phyloP scores from a whole-genome alignment of 768 basidiomycete species.

The Suillus occidentalis region DNA sequence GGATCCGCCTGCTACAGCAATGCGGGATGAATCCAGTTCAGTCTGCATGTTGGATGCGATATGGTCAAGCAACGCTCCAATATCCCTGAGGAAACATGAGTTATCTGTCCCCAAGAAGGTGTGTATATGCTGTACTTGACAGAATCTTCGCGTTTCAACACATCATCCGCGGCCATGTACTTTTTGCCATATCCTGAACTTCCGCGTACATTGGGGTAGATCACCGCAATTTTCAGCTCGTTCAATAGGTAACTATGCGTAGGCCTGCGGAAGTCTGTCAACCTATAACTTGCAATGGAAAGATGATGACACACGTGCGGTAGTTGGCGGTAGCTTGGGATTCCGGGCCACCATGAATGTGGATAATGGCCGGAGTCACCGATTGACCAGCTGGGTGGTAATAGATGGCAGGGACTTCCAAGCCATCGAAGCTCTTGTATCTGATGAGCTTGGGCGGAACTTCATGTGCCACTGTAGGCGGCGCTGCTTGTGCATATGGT shows the following conservation, averaged over 20 bases:
- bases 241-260: conserved; percentile 43
- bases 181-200: conserved; percentile 42
- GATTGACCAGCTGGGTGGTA: conserved; percentile 37
- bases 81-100: conserved; percentile 30
- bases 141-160: conserved; percentile 43
- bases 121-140: conserved; percentile 33
- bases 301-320: conserved; percentile 27
- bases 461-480: conserved; percentile 26
- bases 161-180: conserved; percentile 40
- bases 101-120: not conserved
- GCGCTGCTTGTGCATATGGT: conserved; percentile 35
- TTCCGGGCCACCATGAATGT: conserved; percentile 42
- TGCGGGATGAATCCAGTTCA: conserved; percentile 36
- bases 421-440: conserved; percentile 42
- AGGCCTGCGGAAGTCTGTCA: conserved; percentile 16
- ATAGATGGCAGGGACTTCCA: conserved; percentile 42
- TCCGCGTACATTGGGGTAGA: conserved; percentile 45
- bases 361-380: conserved; percentile 34
- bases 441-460: conserved; percentile 34
- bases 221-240: conserved; percentile 39
- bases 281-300: not conserved
- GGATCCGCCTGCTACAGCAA: conserved; percentile 44
- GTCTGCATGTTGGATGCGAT: conserved; percentile 31
- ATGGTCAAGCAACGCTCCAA: conserved; percentile 37
- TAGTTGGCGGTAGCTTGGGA: conserved; percentile 36